These are phyloP conservation scores for Rhizopogon sp. DNA, from an alignment of 768 basidiomycete species.

Conservation along the genomic window DNA sequence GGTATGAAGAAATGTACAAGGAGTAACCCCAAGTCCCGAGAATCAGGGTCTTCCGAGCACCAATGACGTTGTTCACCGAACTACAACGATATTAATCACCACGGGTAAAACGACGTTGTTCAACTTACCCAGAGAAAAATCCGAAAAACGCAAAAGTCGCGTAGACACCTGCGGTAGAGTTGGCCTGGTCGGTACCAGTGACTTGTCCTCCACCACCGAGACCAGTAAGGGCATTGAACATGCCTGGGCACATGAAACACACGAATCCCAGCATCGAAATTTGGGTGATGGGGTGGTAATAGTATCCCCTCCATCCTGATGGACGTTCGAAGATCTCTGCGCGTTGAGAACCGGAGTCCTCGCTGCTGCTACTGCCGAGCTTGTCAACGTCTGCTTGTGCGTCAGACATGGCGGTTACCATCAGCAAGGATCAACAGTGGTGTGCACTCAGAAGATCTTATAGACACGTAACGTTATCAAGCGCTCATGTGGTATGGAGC, in stretches of 20 bases:
- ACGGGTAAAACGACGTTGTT: not conserved
- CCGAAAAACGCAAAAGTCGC: conserved; percentile 54
- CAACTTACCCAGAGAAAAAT: conserved; percentile 64
- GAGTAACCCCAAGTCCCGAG: conserved; percentile 50
- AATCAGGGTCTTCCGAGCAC: conserved; percentile 43
- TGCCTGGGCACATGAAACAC: conserved; percentile 54
- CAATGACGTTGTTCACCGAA: conserved; percentile 71
- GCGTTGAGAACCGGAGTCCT: conserved; percentile 22
- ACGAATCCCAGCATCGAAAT: conserved; percentile 62
- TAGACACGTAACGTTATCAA: not conserved
- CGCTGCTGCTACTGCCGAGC: conserved; percentile 20
- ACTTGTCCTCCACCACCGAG: conserved; percentile 79
- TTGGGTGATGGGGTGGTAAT: conserved; percentile 42
- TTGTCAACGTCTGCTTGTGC: conserved; percentile 11
- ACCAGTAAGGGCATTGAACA: conserved; percentile 78
- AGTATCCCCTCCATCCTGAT: conserved; percentile 47
- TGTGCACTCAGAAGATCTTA: not conserved
- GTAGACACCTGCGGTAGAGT: conserved; percentile 66
- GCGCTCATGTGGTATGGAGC: not conserved
- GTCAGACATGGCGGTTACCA: conserved; percentile 15
- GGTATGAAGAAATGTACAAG: conserved; percentile 41
- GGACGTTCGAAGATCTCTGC: conserved; percentile 39
- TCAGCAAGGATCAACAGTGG: not conserved
- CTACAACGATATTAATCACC: conserved; percentile 26
- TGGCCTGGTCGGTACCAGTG: conserved; percentile 57